Conservation (phyloP, 768 basidiomycete species). For the Saitozyma sp. region DNA sequence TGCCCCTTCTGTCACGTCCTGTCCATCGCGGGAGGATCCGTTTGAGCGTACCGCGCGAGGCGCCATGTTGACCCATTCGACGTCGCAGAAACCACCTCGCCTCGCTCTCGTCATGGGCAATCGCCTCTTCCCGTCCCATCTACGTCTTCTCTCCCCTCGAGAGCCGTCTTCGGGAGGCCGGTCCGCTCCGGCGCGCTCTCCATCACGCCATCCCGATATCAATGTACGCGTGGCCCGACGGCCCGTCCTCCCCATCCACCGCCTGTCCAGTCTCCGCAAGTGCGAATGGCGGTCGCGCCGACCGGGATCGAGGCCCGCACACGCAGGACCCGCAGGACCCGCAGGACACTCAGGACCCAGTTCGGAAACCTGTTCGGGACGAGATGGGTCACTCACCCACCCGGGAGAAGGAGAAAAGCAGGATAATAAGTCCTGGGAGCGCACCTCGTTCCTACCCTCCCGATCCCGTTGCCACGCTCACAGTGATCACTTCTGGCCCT, state of each 20-base stretch:
- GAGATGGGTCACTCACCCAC: background rate
- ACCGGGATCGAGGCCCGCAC: background rate
- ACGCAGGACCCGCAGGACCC: background rate
- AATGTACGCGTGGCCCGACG: constrained; percentile 44
- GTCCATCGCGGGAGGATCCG: too few relatives aligned
- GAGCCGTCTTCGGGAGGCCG: constrained; percentile 39
- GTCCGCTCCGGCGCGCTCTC: constrained; percentile 30
- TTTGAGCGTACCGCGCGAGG: too few relatives aligned
- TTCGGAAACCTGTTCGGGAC: background rate
- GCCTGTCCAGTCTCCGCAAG: background rate
- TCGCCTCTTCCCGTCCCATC: constrained; percentile 31
- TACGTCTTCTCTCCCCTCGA: constrained; percentile 48
- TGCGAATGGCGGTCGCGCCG: background rate
- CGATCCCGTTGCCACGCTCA: constrained; percentile 38
- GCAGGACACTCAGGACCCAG: background rate
- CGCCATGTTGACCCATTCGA: background rate
- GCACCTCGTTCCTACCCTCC: constrained; percentile 11
- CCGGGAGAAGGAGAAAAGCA: background rate
- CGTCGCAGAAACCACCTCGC: constrained; percentile 41
- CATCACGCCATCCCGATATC: constrained; percentile 47
- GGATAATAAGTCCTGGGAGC: constrained; percentile 1
- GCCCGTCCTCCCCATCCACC: background rate
- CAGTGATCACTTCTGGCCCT: constrained; percentile 20
- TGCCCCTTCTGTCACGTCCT: too few relatives aligned
- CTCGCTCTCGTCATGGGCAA: constrained; percentile 40